Evolutionary conservation across 1,284 basidiomycete species (phyloP), one percentile per base, ranked within the genome.

Genomic region (Omphalotus olearius): DNA sequence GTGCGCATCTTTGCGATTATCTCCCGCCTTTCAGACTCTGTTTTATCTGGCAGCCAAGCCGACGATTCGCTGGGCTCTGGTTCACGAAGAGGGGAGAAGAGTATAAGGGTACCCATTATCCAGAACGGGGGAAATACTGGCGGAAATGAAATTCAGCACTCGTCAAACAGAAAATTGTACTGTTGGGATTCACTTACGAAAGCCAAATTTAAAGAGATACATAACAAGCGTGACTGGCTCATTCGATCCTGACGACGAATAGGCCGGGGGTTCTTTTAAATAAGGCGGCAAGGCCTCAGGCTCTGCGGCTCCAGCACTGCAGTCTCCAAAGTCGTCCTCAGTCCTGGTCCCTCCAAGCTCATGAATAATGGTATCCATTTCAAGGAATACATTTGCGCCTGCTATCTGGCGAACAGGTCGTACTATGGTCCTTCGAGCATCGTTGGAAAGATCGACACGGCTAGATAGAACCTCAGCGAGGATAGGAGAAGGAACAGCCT

Each of bases 71-170:
- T 41, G 10, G 55, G 37, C 17, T 54, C 53, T 45, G 72, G 69
- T 44, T 64, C 62, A 39, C 64, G 63, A 18, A 75, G 62, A 7
- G 74, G 73, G 4, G 66, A 73, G 25, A 71, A 48, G 4, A 76
- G 65, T 44, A 78, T 72, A 54, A 72, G 58, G 2, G 69, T 65
- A 26, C 76, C 76, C n/a, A 78, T 63, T 20, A 77, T 57, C 76
- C 77, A 79, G 50, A 77, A 71, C 33, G 69, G 73, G 6, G 73
- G 73, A 59, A 78, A 78, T 38, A 78, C 76, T 79, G 42, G 2
- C 25, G 7, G 47, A 28, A 37, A 30, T 37, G 17, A 16, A 13
- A 17, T 7, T n/a, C 26, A 20, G 4, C 14, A 35, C 30, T 14
- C 6, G 7, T 20, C 4, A n/a, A 5, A 45, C 11, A n/a, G 38